Evolutionary conservation across 371 early-diverging fungal genomes (phyloP), one percentile per base, ranked within the genome.

Genomic region (Antonospora locustae): DNA sequence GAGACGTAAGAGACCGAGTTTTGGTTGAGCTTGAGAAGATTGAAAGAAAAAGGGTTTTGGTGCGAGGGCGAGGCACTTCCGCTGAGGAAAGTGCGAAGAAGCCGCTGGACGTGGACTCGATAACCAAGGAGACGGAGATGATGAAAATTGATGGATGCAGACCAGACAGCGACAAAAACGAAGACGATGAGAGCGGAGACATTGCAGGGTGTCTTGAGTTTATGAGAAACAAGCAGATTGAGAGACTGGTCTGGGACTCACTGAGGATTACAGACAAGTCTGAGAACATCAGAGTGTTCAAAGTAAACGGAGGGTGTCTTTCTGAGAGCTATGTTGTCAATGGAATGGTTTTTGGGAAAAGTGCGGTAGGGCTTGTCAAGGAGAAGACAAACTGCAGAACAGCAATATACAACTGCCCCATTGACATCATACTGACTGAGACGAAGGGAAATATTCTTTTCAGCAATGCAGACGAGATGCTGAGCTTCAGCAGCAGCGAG

Each of bases 391-490:
- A 66, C 3, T 38, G 61, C 11, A 88, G 88, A 77, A 81, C 90
- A 38, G 94, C 91, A 32, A 82, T 96, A 52, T 96, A 86, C 75
- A 84, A 89, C 32, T 92, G 91, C 71, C 84, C 89, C 7, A 76
- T 96, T 53, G 95, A 92, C 66, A 82, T 90, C 56, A 77, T 84
- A 14, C 82, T 87, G 70, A 90, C 94, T 23, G 97, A 96, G 71
- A 93, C 95, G 51, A 96, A 96, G 79, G 95, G 95, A 38, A 93
- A 94, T 3, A 91, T 96, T 32, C 77, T 93, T 68, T 82, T 96
- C 66, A 84, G 87, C 63, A 90, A 84, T 67, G 93, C 94, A 50
- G 78, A 82, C 53, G 95, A 94, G 69, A 85, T 96, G 85, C 78
- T 90, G 36, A 82, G 82, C 69, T 96, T 90, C 70, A 82, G 84